Evolutionary conservation across 2,329 filamentous ascomycete species (phyloP), one percentile per base, ranked within the genome.

Genomic region (Fusarium foetens): DNA sequence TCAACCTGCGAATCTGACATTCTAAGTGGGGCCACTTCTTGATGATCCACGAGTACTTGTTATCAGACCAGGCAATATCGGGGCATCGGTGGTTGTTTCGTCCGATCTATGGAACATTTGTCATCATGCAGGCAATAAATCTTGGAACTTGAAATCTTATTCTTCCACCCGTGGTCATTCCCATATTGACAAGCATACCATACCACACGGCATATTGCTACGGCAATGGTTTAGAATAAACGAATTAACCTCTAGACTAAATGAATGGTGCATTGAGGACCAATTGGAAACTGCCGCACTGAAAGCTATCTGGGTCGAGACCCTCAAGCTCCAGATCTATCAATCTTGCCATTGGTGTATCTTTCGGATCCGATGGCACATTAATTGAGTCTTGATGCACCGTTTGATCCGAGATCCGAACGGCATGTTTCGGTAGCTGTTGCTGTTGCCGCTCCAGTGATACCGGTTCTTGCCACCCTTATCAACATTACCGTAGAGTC

Each of bases 321-420:
- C 19, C 43, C 16, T n/a, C 13, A 3, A 29, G 6, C 19, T 29
- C 9, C 11, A 45, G 12, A 27, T 21, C 17, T 21, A 4, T 19
- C 11, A 13, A 45, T 10, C 27, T 25, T 27, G 13, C 9, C 6
- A 46, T n/a, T 29, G 13, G 19, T 21, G 10, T 4, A 31, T 17
- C 33, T 17, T 17, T n/a, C 19, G 27, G 45, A 7, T 31, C 14
- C 14, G 9, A 48, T 21, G 27, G 27, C 27, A n/a, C 14, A 8
- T 12, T 5, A 2, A 6, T 5, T 10, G 13, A 12, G 5, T 17
- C 7, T 31, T n/a, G 27, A 6, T 31, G 6, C 4, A 31, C 27
- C 45, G 21, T 31, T 4, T 12, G 27, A 17, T 31, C 43, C 45
- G 27, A n/a, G 14, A 48, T 31, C 21, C 17, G 10, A 17, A 5